A percentile compares a stretch with the other conserved stretches of the same genome.
phyloP scores from a whole-genome alignment of 768 basidiomycete species.

The Amanita subjunquillea region DNA sequence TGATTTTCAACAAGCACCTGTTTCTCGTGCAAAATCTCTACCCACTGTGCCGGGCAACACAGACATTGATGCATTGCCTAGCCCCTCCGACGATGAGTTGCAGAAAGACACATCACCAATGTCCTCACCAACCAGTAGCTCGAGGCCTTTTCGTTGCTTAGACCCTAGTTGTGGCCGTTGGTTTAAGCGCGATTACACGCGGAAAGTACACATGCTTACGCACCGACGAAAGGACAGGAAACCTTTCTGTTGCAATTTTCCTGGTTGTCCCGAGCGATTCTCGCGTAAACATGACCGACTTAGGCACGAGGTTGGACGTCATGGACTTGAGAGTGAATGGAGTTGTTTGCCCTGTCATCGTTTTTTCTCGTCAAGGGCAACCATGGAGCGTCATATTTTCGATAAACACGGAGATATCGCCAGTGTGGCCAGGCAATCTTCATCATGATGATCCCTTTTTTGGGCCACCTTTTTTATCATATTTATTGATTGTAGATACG shows the following conservation, averaged over 20 bases:
- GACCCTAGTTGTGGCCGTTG: constrained; percentile 6
- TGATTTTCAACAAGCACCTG: background rate
- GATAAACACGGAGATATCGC: constrained; percentile 7
- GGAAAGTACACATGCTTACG: constrained; percentile 7
- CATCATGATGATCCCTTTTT: background rate
- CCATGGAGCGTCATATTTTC: constrained; percentile 7
- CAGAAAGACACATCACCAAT: background rate
- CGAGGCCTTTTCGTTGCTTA: constrained; percentile 5
- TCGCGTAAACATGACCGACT: constrained; percentile 7
- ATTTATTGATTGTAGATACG: background rate
- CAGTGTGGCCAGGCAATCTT: background rate
- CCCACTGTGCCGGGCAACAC: background rate
- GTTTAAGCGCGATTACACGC: constrained; percentile 8
- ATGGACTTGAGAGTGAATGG: constrained; percentile 7
- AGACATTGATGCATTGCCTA: background rate
- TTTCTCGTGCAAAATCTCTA: background rate
- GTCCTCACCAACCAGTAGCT: background rate
- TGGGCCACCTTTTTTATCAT: background rate
- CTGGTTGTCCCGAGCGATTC: constrained; percentile 7
- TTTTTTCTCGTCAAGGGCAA: constrained; percentile 5
- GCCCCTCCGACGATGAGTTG: background rate
- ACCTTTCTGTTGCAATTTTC: constrained; percentile 3
- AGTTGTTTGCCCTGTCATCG: constrained; percentile 6
- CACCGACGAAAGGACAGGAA: constrained; percentile 6
- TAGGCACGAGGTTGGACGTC: constrained; percentile 6